Conservation (phyloP, 129 eudicot genomes). For the Flaveria brownii region DNA sequence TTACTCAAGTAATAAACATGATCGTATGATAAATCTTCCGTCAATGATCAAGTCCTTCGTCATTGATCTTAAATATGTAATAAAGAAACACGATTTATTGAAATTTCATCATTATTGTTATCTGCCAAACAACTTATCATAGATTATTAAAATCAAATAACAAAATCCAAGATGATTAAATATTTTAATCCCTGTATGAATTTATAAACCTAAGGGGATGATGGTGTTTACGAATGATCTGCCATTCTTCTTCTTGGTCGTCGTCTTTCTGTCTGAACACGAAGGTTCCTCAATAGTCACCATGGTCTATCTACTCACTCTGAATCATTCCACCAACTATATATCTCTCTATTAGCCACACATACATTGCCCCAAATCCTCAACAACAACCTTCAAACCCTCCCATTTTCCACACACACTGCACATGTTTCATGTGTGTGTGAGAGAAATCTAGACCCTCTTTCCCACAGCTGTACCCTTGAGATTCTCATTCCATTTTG, state of each 20-base stretch:
- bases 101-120: too few relatives aligned
- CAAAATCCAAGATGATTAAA: too few relatives aligned
- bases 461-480: slow-evolving; percentile 26
- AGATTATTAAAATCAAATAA: too few relatives aligned
- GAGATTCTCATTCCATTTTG: slow-evolving; percentile 39
- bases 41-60: too few relatives aligned
- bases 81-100: too few relatives aligned
- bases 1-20: too few relatives aligned
- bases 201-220: not conserved
- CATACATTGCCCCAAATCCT: slow-evolving; percentile 29
- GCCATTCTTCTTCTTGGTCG: slow-evolving; percentile 14
- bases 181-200: not conserved
- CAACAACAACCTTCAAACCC: not conserved
- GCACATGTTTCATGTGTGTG: slow-evolving; percentile 25
- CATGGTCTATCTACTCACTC: slow-evolving; percentile 18
- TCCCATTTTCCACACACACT: slow-evolving; percentile 22
- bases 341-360: slow-evolving; percentile 12
- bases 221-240: not conserved
- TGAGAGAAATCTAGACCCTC: slow-evolving; percentile 9
- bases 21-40: too few relatives aligned
- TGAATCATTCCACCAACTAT: slow-evolving; percentile 13
- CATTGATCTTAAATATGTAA: too few relatives aligned
- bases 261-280: slow-evolving; percentile 10
- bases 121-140: too few relatives aligned
- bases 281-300: slow-evolving; percentile 30